Evolutionary conservation across 495 filamentous ascomycete genomes (phyloP).

Genomic region (Parathielavia appendiculata): DNA sequence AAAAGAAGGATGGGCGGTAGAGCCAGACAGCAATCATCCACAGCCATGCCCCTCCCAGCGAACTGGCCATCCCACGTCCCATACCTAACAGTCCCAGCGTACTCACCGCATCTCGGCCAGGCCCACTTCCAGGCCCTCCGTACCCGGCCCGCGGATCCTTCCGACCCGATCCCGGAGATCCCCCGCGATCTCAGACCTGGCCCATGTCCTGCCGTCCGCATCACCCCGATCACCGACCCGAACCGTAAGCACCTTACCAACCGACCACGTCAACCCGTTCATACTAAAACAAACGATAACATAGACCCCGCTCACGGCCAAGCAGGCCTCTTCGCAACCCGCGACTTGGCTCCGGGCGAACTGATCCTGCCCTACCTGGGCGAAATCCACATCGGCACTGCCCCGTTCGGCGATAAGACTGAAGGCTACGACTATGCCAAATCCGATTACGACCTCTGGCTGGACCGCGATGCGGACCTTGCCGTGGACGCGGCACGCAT

Average conservation of each 20-base stretch:
- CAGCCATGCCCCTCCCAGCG: conserved; percentile 31
- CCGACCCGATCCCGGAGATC: conserved; percentile 26
- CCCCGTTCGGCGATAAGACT: conserved; percentile 7
- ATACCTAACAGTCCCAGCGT: conserved; percentile 49
- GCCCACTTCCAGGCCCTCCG: conserved; percentile 36
- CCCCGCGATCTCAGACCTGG: conserved; percentile 35
- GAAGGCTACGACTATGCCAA: conserved; percentile 36
- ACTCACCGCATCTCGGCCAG: conserved; percentile 44
- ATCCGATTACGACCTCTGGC: conserved; percentile 63
- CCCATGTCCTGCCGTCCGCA: conserved; percentile 48
- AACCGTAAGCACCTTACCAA: conserved; percentile 10
- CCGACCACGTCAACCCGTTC: not conserved
- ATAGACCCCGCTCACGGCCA: conserved; percentile 59
- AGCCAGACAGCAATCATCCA: conserved; percentile 9
- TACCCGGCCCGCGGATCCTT: conserved; percentile 24
- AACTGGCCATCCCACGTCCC: conserved; percentile 54
- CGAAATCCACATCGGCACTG: conserved; percentile 45
- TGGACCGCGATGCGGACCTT: conserved; percentile 53
- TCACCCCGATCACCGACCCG: conserved; percentile 48
- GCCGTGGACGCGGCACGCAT: conserved; percentile 57
- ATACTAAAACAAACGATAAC: conserved; percentile 19
- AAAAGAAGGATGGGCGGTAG: not conserved
- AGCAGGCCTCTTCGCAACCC: conserved; percentile 59
- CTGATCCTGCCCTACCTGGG: conserved; percentile 66
- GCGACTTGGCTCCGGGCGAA: conserved; percentile 49